These are phyloP conservation scores for Neurospora sp. DNA, from an alignment of 495 filamentous ascomycete species.

Conservation along the genomic window DNA sequence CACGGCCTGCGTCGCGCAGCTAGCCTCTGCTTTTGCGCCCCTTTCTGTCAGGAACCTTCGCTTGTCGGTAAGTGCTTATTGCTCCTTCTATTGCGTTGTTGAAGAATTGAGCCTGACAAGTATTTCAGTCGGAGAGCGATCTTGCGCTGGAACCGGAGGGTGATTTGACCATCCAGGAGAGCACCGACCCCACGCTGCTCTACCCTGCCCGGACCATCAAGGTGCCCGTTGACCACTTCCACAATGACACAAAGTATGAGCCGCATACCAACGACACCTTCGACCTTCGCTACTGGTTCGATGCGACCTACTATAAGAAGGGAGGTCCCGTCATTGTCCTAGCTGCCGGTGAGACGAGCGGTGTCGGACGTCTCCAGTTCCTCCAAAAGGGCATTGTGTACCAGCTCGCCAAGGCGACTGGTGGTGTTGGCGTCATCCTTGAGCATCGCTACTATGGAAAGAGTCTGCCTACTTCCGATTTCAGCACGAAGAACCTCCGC, in stretches of 20 bases:
- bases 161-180: background rate
- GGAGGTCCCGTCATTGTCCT: conserved; percentile 69
- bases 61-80: no score
- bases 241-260: conserved; percentile 57
- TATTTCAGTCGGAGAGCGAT: conserved; percentile 1
- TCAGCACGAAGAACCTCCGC: conserved; percentile 55
- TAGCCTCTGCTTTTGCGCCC: conserved; percentile 8
- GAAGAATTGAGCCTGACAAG: no score
- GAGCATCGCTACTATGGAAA: conserved; percentile 68
- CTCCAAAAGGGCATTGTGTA: conserved; percentile 61
- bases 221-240: conserved; percentile 66
- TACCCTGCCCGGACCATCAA: conserved; percentile 45
- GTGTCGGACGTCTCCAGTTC: conserved; percentile 45
- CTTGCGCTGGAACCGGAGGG: background rate
- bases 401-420: conserved; percentile 50
- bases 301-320: conserved; percentile 51
- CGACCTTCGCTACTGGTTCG: conserved; percentile 63
- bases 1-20: conserved; percentile 3
- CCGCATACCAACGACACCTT: conserved; percentile 55
- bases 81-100: no score
- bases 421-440: conserved; percentile 62
- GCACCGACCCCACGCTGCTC: conserved; percentile 3
- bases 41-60: conserved; percentile 7
- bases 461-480: conserved; percentile 47
- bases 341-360: conserved; percentile 53